Percentiles rank a stretch among this genome's conserved stretches.
Conservation (phyloP, 2,329 filamentous ascomycete species). For the Sclerotinia spermophila region DNA sequence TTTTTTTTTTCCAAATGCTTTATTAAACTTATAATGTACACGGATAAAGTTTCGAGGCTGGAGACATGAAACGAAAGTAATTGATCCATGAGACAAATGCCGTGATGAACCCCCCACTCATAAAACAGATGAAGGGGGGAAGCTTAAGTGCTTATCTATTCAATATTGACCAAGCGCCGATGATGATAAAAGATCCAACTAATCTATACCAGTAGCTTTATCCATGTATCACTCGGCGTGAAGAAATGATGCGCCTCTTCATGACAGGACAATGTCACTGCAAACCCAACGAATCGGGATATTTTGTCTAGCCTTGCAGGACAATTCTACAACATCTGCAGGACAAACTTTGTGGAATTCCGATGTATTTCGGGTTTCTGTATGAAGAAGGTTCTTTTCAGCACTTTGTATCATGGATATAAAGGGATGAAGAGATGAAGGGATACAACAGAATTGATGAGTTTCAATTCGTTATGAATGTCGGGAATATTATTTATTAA, state of each 20-base stretch:
- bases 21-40: constrained; percentile 15
- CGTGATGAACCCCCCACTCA: constrained; percentile 8
- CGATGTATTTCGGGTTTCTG: constrained; percentile 2
- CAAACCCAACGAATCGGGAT: background rate
- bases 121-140: background rate
- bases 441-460: background rate
- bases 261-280: constrained; percentile 4
- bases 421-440: background rate
- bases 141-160: constrained; percentile 15
- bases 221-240: constrained; percentile 11
- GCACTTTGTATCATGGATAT: background rate
- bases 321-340: constrained; percentile 4
- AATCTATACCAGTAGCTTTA: constrained; percentile 1
- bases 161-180: background rate
- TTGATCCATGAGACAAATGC: constrained; percentile 15
- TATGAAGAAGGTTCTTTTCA: background rate
- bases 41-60: constrained; percentile 18
- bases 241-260: background rate
- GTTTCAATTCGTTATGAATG: background rate
- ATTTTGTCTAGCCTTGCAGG: constrained; percentile 12
- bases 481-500: background rate
- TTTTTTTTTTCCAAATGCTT: too few species aligned
- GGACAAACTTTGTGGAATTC: background rate
- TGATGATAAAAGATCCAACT: background rate
- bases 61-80: constrained; percentile 22